These are phyloP conservation scores for Alternaria consortialis DNA, from an alignment of 2,329 filamentous ascomycete species.

Conservation along the genomic window DNA sequence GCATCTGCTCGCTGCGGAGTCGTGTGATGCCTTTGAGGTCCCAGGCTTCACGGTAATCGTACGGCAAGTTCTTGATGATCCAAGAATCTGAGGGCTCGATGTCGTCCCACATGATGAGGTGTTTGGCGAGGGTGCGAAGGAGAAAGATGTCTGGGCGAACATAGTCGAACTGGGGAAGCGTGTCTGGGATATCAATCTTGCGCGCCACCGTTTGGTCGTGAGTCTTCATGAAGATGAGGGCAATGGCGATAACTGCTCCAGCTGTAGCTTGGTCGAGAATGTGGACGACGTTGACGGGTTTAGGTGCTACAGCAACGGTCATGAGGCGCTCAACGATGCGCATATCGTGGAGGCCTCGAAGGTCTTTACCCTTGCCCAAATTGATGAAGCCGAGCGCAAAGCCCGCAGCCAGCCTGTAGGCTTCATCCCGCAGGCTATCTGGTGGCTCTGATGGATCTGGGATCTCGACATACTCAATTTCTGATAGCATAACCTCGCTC, in stretches of 20 bases:
- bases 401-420: conserved; percentile 93
- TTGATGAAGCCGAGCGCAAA: conserved; percentile 96
- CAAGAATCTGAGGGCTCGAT: conserved; percentile 78
- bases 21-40: conserved; percentile 67
- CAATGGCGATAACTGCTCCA: conserved; percentile 88
- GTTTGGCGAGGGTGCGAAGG: conserved; percentile 85
- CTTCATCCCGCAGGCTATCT: conserved; percentile 87
- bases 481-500: conserved; percentile 98
- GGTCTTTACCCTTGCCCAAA: conserved; percentile 85
- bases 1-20: conserved; percentile 82
- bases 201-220: conserved; percentile 85
- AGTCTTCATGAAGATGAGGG: conserved; percentile 97
- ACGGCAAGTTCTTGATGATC: conserved; percentile 78
- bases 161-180: conserved; percentile 91
- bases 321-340: conserved; percentile 87
- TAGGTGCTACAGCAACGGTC: conserved; percentile 83
- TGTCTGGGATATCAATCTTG: conserved; percentile 93
- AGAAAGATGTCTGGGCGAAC: conserved; percentile 92
- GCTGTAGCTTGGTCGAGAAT: conserved; percentile 92
- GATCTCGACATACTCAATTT: conserved; percentile 87
- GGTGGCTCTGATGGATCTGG: conserved; percentile 74
- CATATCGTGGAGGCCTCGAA: conserved; percentile 93
- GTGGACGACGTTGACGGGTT: conserved; percentile 91
- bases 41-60: conserved; percentile 70
- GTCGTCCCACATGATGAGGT: conserved; percentile 90